phyloP scores from a whole-genome alignment of 169 alveolate species.

The Hammondia hammondi region DNA sequence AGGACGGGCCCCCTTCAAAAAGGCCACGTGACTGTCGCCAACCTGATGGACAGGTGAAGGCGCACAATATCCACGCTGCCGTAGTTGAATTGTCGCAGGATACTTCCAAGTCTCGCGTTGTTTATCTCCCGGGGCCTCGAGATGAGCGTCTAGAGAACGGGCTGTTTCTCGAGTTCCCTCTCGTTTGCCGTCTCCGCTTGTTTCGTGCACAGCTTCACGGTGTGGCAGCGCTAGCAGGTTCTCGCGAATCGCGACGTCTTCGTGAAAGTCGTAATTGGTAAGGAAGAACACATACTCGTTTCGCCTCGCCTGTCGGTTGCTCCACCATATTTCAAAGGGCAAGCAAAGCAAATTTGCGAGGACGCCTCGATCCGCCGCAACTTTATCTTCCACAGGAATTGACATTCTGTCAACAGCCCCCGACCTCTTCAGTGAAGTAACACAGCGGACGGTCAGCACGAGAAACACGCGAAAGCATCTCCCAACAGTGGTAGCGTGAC shows the following conservation, averaged over 20 bases:
- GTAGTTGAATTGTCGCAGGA: neutral
- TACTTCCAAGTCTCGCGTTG: neutral
- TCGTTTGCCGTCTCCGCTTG: too few relatives aligned
- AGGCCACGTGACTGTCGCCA: neutral
- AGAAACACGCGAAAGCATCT: too few relatives aligned
- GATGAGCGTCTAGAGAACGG: too few relatives aligned
- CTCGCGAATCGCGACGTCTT: constrained; percentile 1
- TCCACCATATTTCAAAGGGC: neutral
- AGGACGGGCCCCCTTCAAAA: neutral
- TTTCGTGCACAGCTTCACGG: neutral
- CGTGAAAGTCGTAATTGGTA: neutral
- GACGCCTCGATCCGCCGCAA: neutral
- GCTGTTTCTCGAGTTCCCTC: too few relatives aligned
- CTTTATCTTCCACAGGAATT: neutral
- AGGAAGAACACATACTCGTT: neutral
- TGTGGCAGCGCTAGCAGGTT: neutral
- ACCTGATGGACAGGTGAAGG: neutral
- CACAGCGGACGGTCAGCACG: too few relatives aligned
- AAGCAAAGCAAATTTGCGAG: neutral
- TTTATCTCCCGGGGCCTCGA: neutral
- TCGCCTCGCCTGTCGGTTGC: neutral
- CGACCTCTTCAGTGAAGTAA: too few relatives aligned
- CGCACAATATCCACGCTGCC: neutral
- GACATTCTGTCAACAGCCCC: neutral
- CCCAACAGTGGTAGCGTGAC: too few relatives aligned